phyloP scores from a whole-genome alignment of 129 eudicot species.

The Centrapalus pauciflorus region DNA sequence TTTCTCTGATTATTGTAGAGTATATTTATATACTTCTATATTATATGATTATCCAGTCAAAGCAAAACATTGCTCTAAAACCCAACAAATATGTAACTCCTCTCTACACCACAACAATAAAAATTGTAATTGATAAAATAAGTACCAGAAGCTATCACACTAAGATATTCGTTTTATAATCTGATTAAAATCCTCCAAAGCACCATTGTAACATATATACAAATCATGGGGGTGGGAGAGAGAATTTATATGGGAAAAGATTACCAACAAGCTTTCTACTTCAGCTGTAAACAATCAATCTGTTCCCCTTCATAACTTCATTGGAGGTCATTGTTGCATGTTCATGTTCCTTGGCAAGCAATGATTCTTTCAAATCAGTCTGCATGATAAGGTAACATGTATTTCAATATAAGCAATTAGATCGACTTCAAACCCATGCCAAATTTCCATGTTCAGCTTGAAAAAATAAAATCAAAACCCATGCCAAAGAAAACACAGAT shows the following conservation, averaged over 20 bases:
- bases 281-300: constrained; percentile 65
- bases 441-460: no score
- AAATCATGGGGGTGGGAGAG: background rate
- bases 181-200: background rate
- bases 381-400: constrained; percentile 29
- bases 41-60: background rate
- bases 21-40: background rate
- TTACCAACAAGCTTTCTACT: constrained; percentile 73
- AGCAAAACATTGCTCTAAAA: background rate
- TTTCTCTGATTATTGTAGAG: background rate
- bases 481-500: no score
- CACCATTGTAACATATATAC: constrained; percentile 3
- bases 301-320: constrained; percentile 51
- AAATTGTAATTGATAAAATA: background rate
- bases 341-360: constrained; percentile 62
- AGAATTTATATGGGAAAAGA: background rate
- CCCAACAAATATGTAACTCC: background rate
- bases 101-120: background rate
- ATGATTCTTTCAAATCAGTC: constrained; percentile 72
- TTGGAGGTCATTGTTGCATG: constrained; percentile 55
- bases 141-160: background rate
- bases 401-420: no score
- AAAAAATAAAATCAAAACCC: no score
- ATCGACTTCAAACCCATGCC: no score
- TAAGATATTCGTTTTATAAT: background rate